Conservation (phyloP, 306 rosid genomes). For the Lathyrus tuberosus region DNA sequence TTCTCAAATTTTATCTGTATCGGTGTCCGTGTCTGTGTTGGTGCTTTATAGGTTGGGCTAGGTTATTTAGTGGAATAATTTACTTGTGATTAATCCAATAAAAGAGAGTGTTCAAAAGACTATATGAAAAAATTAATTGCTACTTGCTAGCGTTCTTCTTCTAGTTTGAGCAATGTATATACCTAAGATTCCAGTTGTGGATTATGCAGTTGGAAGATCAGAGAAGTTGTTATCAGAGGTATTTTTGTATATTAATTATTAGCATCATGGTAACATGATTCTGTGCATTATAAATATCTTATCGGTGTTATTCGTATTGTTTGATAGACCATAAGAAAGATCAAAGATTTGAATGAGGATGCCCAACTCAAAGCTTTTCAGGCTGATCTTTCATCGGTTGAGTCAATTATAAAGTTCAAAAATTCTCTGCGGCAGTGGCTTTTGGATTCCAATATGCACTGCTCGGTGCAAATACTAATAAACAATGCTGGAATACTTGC, state of each 20-base stretch:
- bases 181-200: conserved; percentile 42
- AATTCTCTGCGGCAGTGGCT: conserved; percentile 76
- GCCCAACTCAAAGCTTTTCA: conserved; percentile 70
- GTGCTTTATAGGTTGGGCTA: not conserved
- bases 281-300: conserved; percentile 9
- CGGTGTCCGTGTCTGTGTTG: not conserved
- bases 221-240: conserved; percentile 62
- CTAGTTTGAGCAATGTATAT: conserved; percentile 24
- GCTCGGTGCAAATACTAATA: conserved; percentile 76
- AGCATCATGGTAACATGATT: conserved; percentile 19
- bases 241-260: conserved; percentile 24
- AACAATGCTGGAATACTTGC: conserved; percentile 95
- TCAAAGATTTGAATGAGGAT: conserved; percentile 57
- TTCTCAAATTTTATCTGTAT: not conserved
- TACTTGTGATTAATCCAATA: not conserved
- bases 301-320: conserved; percentile 28
- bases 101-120: not conserved
- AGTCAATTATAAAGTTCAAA: conserved; percentile 60
- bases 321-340: conserved; percentile 63
- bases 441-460: conserved; percentile 66
- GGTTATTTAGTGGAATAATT: conserved; percentile 22
- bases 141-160: conserved; percentile 18
- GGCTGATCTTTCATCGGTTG: conserved; percentile 68
- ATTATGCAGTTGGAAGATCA: conserved; percentile 84
- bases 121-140: not conserved